phyloP scores from a whole-genome alignment of 1,284 basidiomycete species.

The Papiliotrema laurentii region DNA sequence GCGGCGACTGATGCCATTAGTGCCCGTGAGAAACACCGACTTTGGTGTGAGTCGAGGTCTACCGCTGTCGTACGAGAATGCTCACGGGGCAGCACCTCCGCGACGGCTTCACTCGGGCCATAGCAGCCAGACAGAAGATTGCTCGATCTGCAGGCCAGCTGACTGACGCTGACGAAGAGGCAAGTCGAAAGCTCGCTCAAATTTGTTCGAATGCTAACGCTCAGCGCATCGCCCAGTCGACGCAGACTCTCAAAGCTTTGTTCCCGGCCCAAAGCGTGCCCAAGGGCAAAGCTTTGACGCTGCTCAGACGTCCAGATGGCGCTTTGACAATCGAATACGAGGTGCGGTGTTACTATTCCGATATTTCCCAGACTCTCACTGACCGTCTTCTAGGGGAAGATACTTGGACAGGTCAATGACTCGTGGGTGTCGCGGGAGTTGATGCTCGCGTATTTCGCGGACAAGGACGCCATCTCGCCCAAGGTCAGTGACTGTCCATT shows the following conservation, averaged over 20 bases:
- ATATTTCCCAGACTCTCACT: not conserved
- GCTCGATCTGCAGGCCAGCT: slow-evolving; percentile 30
- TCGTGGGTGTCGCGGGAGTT: slow-evolving; percentile 45
- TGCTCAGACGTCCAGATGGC: slow-evolving; percentile 39
- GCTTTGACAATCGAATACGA: slow-evolving; percentile 45
- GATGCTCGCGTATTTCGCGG: slow-evolving; percentile 49
- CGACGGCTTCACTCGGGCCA: slow-evolving; percentile 53
- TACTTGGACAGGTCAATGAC: slow-evolving; percentile 43
- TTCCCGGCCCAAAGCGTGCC: slow-evolving; percentile 51
- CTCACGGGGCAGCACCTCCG: slow-evolving; percentile 47
- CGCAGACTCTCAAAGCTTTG: slow-evolving; percentile 48
- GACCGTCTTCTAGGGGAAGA: slow-evolving; percentile 33
- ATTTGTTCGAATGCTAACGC: not conserved
- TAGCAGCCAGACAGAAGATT: slow-evolving; percentile 50
- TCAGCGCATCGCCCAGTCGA: slow-evolving; percentile 35
- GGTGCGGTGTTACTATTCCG: slow-evolving; percentile 15
- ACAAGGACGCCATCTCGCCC: slow-evolving; percentile 44
- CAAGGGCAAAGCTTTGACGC: slow-evolving; percentile 49
- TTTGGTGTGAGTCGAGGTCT: slow-evolving; percentile 35
- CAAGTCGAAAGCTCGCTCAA: slow-evolving; percentile 6
- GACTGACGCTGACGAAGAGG: slow-evolving; percentile 34
- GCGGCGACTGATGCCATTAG: too few relatives aligned
- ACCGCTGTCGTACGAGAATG: not conserved
- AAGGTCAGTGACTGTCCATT: slow-evolving; percentile 23
- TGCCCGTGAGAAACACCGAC: slow-evolving; percentile 54